Base-by-base conservation (phyloP, 495 filamentous ascomycete species). In the Elasticomyces elasticus region DNA sequence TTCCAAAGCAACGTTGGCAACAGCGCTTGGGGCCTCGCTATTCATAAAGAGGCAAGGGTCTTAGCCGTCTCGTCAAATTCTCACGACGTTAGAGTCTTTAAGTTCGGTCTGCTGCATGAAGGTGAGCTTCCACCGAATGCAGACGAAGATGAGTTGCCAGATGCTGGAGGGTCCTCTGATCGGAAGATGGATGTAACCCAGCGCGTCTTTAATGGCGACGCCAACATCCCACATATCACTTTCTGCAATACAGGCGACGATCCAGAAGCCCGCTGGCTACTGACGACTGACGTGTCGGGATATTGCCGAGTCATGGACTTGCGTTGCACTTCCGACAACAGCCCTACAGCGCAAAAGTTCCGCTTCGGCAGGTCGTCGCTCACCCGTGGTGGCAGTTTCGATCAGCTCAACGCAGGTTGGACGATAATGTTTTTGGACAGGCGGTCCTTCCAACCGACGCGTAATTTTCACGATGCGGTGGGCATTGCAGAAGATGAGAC, bases 11-110 rank as follows among this genome's bases (percentile, higher is more conserved):
- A 84, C 66, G 88, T 96, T 19, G 78, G 75, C 1, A 68, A 64
- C 24, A 90, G 86, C 54, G 91, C 88, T 3, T 98, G 92, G 92
- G 92, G 92, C 0, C 64, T 98, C 31, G 86, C 91, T 6, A 77
- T 92, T 13, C 91, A 97, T 61, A 79, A 83, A 57, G 73, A 81
- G 55, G 82, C 84, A 12, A 76, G 89, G 1, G 67, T 95, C 33
- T 78, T 98, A 49, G 92, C 89, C 0, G 83, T 91, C 17, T 82
- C 83, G 50, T 79, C 85, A 0, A 97, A 98, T 62, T 76, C 61
- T 2, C 56, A 74, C 24, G 69, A 78, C 26, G 79, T 92, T 44
- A 78, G 75, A 4, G 77, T 94, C 15, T 88, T 86, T 64, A 83
- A 82, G 2, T 87, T 88, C 65, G 85, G 84, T 0, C 72, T 90